These are phyloP conservation scores for Baorangia bicolor DNA, from an alignment of 768 basidiomycete genomes.

Conservation along the genomic window DNA sequence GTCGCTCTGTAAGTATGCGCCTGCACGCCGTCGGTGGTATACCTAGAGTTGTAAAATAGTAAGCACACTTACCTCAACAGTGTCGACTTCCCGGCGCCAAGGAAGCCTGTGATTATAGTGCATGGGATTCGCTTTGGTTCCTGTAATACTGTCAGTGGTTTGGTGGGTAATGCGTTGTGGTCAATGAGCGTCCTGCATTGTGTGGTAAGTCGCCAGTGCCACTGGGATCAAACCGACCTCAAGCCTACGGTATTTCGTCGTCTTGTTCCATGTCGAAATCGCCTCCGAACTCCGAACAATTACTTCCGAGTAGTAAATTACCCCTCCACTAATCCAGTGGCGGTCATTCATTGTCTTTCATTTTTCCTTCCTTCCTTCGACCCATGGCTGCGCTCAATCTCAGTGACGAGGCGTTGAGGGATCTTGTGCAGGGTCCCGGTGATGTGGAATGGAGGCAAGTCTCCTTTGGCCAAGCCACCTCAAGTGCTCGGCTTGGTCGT, in stretches of 20 bases:
- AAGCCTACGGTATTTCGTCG: slow-evolving; percentile 59
- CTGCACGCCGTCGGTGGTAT: slow-evolving; percentile 33
- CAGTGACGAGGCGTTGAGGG: slow-evolving; percentile 45
- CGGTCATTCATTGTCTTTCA: not conserved
- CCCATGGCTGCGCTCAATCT: slow-evolving; percentile 24
- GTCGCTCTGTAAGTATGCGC: slow-evolving; percentile 87
- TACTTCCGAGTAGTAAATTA: slow-evolving; percentile 17
- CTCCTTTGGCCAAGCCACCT: not conserved
- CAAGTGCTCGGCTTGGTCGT: not conserved
- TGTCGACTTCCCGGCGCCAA: slow-evolving; percentile 94
- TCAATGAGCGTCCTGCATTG: slow-evolving; percentile 34
- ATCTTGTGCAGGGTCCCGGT: slow-evolving; percentile 73
- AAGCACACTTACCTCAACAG: slow-evolving; percentile 59
- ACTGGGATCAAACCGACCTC: slow-evolving; percentile 6
- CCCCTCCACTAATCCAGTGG: slow-evolving; percentile 2
- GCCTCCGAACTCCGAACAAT: slow-evolving; percentile 29
- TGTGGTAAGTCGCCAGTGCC: slow-evolving; percentile 8
- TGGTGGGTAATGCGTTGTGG: slow-evolving; percentile 1
- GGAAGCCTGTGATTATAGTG: slow-evolving; percentile 92
- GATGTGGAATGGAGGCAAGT: slow-evolving; percentile 83
- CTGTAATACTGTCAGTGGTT: not conserved
- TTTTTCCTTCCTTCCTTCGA: not conserved
- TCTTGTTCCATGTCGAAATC: slow-evolving; percentile 44
- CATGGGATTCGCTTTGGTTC: slow-evolving; percentile 62
- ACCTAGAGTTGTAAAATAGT: not conserved